These are phyloP conservation scores for Delonix regia DNA, from an alignment of 306 rosid genomes.

Conservation along the genomic window DNA sequence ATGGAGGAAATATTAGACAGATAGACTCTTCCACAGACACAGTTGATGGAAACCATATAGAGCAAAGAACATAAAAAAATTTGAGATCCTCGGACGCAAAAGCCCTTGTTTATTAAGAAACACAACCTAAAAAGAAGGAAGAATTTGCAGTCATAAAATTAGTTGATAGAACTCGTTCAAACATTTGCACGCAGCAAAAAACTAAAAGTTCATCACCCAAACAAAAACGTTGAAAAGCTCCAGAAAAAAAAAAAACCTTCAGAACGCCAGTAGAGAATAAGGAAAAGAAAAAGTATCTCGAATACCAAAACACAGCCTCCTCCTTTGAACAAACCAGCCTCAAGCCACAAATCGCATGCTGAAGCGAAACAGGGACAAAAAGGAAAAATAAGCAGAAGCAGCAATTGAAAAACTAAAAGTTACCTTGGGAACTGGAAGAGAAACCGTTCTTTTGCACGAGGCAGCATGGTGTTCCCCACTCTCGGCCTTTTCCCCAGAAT, in stretches of 20 bases:
- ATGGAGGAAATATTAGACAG: not conserved
- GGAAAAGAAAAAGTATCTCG: not conserved
- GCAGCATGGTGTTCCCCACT: slow-evolving; percentile 11
- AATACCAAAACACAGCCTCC: not conserved
- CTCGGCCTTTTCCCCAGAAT: slow-evolving; percentile 44
- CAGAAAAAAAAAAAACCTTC: not conserved
- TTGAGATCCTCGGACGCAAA: not conserved
- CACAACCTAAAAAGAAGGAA: not conserved
- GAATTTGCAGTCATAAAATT: not conserved
- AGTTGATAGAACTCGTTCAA: not conserved
- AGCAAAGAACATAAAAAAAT: not conserved
- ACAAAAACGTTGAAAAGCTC: not conserved
- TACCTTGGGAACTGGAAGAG: slow-evolving; percentile 61
- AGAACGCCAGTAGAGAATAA: not conserved
- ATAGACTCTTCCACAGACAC: not conserved
- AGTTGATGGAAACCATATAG: not conserved
- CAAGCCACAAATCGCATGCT: not conserved
- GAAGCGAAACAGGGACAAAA: not conserved
- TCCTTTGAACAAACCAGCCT: not conserved
- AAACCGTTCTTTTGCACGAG: slow-evolving; percentile 45
- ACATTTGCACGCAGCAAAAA: not conserved
- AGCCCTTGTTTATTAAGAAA: not conserved
- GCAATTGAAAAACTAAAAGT: not conserved
- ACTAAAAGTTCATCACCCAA: not conserved
- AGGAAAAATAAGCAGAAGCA: not conserved